Percentiles rank a stretch among this genome's conserved stretches.
These are phyloP conservation scores for Paraglomus occultum DNA, from an alignment of 192 early-diverging fungal genomes.

Conservation along the genomic window DNA sequence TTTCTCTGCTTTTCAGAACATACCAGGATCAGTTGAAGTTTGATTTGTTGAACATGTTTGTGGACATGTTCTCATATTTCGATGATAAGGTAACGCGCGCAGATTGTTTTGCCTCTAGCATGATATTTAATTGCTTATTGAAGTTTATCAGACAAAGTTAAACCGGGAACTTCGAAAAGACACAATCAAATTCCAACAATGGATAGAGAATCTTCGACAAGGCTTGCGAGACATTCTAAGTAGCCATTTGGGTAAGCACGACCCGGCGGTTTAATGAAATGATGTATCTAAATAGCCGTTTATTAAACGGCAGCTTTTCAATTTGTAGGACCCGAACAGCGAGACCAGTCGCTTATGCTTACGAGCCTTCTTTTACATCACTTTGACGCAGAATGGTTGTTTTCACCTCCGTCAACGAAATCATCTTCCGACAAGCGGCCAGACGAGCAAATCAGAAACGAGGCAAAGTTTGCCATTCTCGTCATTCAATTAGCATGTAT, in stretches of 20 bases:
- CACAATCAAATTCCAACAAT: conserved; percentile 20
- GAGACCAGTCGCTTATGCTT: conserved; percentile 36
- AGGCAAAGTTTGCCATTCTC: conserved; percentile 39
- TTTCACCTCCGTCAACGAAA: conserved; percentile 19
- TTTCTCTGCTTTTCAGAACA: conserved; percentile 28
- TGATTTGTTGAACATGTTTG: conserved; percentile 34
- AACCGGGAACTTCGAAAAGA: conserved; percentile 20
- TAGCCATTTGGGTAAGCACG: conserved; percentile 37
- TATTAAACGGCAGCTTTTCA: not conserved
- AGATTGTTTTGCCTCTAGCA: not conserved
- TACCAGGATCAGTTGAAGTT: conserved; percentile 41
- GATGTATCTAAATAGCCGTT: too few relatives aligned
- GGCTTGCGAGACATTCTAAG: conserved; percentile 41
- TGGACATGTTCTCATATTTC: conserved; percentile 23
- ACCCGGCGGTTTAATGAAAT: not conserved
- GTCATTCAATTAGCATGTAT: conserved; percentile 39
- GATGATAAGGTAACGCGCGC: conserved; percentile 21
- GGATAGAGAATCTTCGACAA: conserved; percentile 29
- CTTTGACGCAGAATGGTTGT: conserved; percentile 43
- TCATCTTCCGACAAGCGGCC: conserved; percentile 1
- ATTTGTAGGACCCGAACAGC: conserved; percentile 30
- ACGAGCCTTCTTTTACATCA: conserved; percentile 30
- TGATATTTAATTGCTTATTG: conserved; percentile 1
- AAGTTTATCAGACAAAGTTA: conserved; percentile 2
- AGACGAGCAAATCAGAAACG: conserved; percentile 22